Evolutionary conservation across 495 filamentous ascomycete genomes (phyloP).

Genomic region (Aspergillus affinis): DNA sequence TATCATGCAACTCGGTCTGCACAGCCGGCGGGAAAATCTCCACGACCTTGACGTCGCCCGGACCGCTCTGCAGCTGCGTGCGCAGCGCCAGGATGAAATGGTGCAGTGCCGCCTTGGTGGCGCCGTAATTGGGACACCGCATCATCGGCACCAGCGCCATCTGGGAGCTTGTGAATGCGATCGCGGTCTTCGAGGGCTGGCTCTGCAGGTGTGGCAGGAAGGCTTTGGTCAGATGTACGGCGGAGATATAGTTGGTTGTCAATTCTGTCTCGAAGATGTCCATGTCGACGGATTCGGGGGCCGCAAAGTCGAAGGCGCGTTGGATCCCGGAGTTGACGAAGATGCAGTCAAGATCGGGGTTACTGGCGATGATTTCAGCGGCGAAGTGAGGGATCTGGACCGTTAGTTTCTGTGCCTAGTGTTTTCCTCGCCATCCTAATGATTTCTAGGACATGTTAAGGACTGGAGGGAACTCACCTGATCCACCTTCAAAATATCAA

Average conservation of each 20-base stretch:
- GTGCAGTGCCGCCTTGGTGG: slow-evolving; percentile 51
- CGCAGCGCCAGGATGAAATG: slow-evolving; percentile 58
- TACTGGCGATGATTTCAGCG: slow-evolving; percentile 45
- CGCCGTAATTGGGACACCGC: slow-evolving; percentile 45
- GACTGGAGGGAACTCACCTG: slow-evolving; percentile 37
- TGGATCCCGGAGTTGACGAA: slow-evolving; percentile 49
- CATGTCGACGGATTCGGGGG: slow-evolving; percentile 59
- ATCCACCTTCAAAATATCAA: slow-evolving; percentile 64
- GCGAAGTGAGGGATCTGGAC: slow-evolving; percentile 29
- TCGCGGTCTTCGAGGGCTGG: slow-evolving; percentile 33
- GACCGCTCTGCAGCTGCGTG: slow-evolving; percentile 52
- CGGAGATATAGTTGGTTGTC: slow-evolving; percentile 66
- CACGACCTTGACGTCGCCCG: slow-evolving; percentile 54
- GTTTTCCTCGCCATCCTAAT: background rate
- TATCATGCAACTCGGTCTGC: slow-evolving; percentile 54
- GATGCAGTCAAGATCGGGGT: slow-evolving; percentile 53
- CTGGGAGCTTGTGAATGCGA: slow-evolving; percentile 45
- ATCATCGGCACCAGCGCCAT: slow-evolving; percentile 46
- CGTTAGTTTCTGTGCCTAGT: too few relatives aligned
- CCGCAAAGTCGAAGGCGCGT: slow-evolving; percentile 58
- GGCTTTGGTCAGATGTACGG: slow-evolving; percentile 57
- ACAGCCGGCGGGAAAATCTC: slow-evolving; percentile 70
- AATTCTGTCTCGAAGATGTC: slow-evolving; percentile 55
- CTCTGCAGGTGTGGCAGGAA: slow-evolving; percentile 64
- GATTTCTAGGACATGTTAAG: background rate